Base-by-base conservation (phyloP, 495 filamentous ascomycete species). In the Aspergillus biplanus region DNA sequence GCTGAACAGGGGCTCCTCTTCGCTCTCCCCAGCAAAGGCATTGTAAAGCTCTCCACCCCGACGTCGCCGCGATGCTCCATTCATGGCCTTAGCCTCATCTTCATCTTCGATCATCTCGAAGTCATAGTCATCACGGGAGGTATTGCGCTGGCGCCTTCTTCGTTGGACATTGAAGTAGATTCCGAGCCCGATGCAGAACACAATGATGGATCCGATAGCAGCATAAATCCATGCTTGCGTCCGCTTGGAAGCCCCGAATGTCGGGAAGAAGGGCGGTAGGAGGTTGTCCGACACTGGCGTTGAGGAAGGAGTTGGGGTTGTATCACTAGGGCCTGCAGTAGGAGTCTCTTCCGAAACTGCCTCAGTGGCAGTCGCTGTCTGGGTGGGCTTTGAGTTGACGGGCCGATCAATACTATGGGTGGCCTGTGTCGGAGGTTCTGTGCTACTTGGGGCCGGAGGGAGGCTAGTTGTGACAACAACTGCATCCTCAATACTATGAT, bases 141-240 rank as follows among this genome's bases (percentile, higher is more conserved):
- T 90, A 71, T 89, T 90, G 55, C 87, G 85, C 39, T 88, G 81
- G 42, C 90, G 86, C 76, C 89, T 91, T 64, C 90, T 86, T 37
- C 92, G 88, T 52, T 92, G 87, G 15, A 93, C 78, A 67, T 85
- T 90, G 67, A 96, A 83, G 78, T 95, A 98, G 35, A 88, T 77
- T 44, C 87, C 92, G 7, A 99, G 80, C 5, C 87, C 90, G 52
- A 79, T 78, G 76, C 92, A 91, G 80, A 99, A 99, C 15, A 90
- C 74, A 37, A 93, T 80, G 67, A 99, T 98, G 39, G 97, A 85
- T 16, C 81, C 87, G 27, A 95, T 71, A 18, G 93, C 83, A 50
- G 91, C 92, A 69, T 98, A 98, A 58, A 99, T 97, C 95, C 95
- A 99, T 47, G 89, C 85, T 71, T 96, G 92, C 7, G 94, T 97